These are phyloP conservation scores for Colletotrichum chlorophyti DNA, from an alignment of 2,329 filamentous ascomycete species.

Conservation along the genomic window DNA sequence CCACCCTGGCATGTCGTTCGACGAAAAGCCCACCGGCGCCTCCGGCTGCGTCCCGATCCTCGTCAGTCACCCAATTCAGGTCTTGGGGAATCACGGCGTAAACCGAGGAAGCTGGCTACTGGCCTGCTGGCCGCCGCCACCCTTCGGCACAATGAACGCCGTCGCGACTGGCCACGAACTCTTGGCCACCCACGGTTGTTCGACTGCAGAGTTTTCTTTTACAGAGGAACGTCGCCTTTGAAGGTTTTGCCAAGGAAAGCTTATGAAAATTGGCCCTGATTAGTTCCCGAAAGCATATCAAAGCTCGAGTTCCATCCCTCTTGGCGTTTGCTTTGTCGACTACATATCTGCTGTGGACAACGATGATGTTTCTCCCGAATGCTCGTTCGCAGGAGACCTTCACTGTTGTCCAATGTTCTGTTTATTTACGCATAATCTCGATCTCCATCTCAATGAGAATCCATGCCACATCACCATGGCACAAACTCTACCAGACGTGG, in stretches of 20 bases:
- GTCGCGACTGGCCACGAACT: neutral
- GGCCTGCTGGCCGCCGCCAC: no score
- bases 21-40: neutral
- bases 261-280: slow-evolving; percentile 7
- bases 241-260: slow-evolving; percentile 17
- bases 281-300: neutral
- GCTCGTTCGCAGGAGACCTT: neutral
- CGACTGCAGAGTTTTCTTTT: neutral
- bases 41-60: neutral
- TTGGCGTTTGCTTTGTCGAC: neutral
- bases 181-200: neutral
- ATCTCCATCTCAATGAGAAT: neutral
- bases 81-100: neutral
- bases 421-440: neutral
- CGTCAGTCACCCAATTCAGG: neutral
- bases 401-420: neutral
- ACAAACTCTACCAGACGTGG: slow-evolving; percentile 4
- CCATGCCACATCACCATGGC: neutral
- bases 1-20: neutral
- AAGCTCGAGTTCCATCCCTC: neutral
- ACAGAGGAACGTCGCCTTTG: neutral
- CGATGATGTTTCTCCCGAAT: no score
- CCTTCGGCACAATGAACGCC: no score
- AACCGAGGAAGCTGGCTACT: neutral
- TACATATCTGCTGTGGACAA: neutral